Base-by-base conservation (phyloP, 2,329 filamentous ascomycete species). In the Elsinoe australis region DNA sequence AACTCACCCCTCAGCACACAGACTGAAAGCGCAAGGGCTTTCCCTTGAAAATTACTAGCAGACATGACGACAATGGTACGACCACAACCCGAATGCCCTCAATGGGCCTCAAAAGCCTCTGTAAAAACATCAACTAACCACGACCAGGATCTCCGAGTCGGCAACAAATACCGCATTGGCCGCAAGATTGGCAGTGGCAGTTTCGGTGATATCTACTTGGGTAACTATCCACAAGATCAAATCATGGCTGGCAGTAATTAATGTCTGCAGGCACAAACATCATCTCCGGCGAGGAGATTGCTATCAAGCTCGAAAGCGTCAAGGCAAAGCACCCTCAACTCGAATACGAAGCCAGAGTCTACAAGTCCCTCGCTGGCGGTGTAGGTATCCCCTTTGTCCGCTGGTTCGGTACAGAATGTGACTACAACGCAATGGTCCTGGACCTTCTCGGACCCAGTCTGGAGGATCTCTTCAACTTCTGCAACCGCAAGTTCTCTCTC, bases 381-480 rank as follows among this genome's bases (percentile, higher is more conserved):
- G 92, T 96, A 59, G 92, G 92, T 52, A 98, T 98, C 57, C 92
- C 92, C 39, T 96, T 96, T 64, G 92, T 98, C 64, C 88, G 90
- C 71, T 98, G 92, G 92, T 98, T 96, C 70, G 92, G 92, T 59
- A 96, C 90, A 52, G 92, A 98, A 72, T 96, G 90, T 71, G 92
- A 96, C 74, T 96, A 98, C 81, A 96, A 98, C 71, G 92, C 92
- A 67, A 96, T 98, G 92, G 92, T 98, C 46, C 81, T 96, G 56
- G 92, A 98, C 64, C 82, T 98, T 19, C 85, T 98, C 51, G 92
- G 92, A 31, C 92, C 92, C 57, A 92, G 85, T 63, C 73, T 98
- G 69, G 92, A 98, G 71, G 92, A 98, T 66, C 79, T 98, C 26
- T 98, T 98, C 86, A 96, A 98, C 80, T 96, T 96, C 71, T 98